Percentiles rank a stretch among this genome's conserved stretches.
Conservation (phyloP, 2,329 filamentous ascomycete genomes). For the Ophiosphaerella narmari region DNA sequence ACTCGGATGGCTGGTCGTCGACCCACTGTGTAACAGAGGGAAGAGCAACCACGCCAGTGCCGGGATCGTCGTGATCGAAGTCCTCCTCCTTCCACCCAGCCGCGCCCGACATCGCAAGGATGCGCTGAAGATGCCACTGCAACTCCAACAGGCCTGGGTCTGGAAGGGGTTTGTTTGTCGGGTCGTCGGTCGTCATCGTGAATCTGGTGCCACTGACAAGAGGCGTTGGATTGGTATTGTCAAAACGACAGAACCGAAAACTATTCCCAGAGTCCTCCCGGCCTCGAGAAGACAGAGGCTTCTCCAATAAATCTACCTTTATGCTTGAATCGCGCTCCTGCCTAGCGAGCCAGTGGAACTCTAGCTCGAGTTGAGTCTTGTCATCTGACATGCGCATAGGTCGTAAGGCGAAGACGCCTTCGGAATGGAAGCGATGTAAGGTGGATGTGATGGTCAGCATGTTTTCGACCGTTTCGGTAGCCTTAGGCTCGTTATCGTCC, state of each 20-base stretch:
- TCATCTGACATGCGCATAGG: conserved; percentile 21
- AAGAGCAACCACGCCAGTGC: conserved; percentile 1
- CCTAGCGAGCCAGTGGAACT: conserved; percentile 22
- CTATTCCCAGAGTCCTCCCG: conserved; percentile 6
- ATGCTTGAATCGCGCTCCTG: conserved; percentile 9
- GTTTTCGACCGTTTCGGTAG: conserved; percentile 20
- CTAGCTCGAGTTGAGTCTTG: conserved; percentile 21
- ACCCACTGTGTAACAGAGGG: conserved; percentile 8
- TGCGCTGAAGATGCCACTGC: conserved; percentile 24
- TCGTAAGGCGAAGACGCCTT: conserved; percentile 18
- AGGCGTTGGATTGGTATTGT: conserved; percentile 5
- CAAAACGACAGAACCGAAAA: conserved; percentile 7
- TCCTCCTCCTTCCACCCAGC: conserved; percentile 21
- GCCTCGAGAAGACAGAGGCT: conserved; percentile 16
- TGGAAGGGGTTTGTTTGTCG: conserved; percentile 15
- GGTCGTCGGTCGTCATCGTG: conserved; percentile 20
- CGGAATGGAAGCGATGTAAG: conserved; percentile 18
- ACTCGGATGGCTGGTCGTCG: conserved; percentile 4
- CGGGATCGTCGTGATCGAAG: conserved; percentile 11
- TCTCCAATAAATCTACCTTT: conserved; percentile 10
- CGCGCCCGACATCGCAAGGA: conserved; percentile 23
- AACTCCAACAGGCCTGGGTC: conserved; percentile 21
- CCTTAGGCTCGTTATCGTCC: no score
- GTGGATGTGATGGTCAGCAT: conserved; percentile 18
- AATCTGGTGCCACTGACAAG: conserved; percentile 19